Percentiles rank a stretch among this genome's conserved stretches.
These are phyloP conservation scores for Diospyros kaki DNA, from an alignment of 148 eudicot genomes.

Conservation along the genomic window DNA sequence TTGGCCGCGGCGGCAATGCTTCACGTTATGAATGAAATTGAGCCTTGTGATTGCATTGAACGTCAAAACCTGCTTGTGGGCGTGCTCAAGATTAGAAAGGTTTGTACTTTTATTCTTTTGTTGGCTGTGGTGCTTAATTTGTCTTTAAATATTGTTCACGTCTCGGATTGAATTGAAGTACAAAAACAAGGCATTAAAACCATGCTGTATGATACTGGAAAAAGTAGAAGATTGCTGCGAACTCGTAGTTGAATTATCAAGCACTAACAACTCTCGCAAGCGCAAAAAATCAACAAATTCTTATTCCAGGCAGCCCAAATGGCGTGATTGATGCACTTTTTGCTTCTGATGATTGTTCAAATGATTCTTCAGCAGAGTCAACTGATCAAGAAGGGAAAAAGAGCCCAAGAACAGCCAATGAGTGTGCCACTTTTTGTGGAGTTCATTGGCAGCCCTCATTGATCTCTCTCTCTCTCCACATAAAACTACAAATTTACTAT, in stretches of 20 bases:
- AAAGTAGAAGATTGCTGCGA: slow-evolving; percentile 44
- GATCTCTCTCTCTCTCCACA: slow-evolving; percentile 13
- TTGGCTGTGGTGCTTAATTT: neutral
- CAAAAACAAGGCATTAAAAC: neutral
- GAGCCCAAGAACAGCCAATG: slow-evolving; percentile 47
- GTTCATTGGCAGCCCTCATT: slow-evolving; percentile 45
- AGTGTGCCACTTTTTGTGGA: slow-evolving; percentile 55
- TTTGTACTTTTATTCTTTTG: slow-evolving; percentile 16
- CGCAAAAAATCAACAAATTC: slow-evolving; percentile 6
- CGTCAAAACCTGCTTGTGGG: slow-evolving; percentile 61
- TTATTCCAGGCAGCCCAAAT: slow-evolving; percentile 41
- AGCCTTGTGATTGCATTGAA: slow-evolving; percentile 40
- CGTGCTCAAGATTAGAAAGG: slow-evolving; percentile 59
- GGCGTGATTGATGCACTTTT: slow-evolving; percentile 42
- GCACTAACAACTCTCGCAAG: slow-evolving; percentile 10
- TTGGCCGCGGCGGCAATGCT: slow-evolving; percentile 85
- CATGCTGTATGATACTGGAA: slow-evolving; percentile 26
- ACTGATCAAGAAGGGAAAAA: slow-evolving; percentile 19
- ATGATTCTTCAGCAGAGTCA: slow-evolving; percentile 36
- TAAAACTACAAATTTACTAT: neutral
- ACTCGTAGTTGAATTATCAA: slow-evolving; percentile 28
- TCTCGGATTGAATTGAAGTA: neutral
- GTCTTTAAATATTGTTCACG: neutral
- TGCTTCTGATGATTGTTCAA: slow-evolving; percentile 39
- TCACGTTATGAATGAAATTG: slow-evolving; percentile 59